Base-by-base conservation (phyloP, 2,329 filamentous ascomycete genomes). In the Monosporascus sp. region DNA sequence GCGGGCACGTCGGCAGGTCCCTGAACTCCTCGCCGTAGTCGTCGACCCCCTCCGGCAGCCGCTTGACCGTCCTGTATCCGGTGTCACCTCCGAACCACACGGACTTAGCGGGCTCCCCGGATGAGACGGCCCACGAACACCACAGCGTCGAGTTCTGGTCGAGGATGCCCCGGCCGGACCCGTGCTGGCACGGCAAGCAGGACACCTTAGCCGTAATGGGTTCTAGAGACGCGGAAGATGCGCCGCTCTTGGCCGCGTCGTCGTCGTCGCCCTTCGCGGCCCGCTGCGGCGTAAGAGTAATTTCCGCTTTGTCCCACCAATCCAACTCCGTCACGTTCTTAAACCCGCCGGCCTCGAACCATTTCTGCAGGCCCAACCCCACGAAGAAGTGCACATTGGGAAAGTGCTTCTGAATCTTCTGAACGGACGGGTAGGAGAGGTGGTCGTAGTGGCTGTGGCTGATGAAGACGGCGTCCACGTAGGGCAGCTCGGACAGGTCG, bases 391-490 rank as follows among this genome's bases (percentile, higher is more conserved):
- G 90, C 41, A 84, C 91, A 15, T 88, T 79, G 0, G 91, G 91
- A 64, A 94, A 85, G 50, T 80, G 76, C 60, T 83, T 78, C 51
- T 84, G 78, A 51, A 97, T 80, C 62, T 89, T 82, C 56, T 81
- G 78, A 22, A 96, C 81, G 0, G 88, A 91, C 0, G 84, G 80
- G 62, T 91, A 84, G 1, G 88, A 93, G 14, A 97, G 76, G 67
- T 97, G 93, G 70, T 97, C 93, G 69, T 97, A 97, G 72, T 97
- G 93, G 63, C 86, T 91, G 72, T 97, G 92, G 18, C 86, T 90
- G 61, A 96, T 96, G 51, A 94, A 75, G 9, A 90, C 87, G 28
- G 85, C 82, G 63, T 94, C 89, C 44, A 92, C 80, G 53, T 79
- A 72, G 8, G 92, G 92, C 3, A 97, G 80, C 59, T 96, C 90